phyloP scores from a whole-genome alignment of 768 basidiomycete genomes.

The Kwoniella botswanensis region DNA sequence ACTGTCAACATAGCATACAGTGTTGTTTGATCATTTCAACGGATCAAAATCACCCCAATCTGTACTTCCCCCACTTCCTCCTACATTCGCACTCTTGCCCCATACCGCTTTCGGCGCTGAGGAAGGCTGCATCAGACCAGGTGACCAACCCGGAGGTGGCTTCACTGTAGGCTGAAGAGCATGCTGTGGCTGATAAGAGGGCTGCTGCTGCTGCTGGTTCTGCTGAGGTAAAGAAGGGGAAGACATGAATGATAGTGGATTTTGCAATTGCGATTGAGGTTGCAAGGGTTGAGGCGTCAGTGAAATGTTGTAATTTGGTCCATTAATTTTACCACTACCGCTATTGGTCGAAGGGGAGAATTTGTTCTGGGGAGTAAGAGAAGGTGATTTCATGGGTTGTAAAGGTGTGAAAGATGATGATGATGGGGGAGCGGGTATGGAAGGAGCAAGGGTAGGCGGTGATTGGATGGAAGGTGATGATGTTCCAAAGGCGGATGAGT shows the following conservation, averaged over 20 bases:
- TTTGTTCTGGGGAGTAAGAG: constrained; percentile 7
- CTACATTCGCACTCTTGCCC: constrained; percentile 18
- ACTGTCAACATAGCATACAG: background rate
- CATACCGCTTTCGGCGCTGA: constrained; percentile 35
- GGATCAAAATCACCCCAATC: constrained; percentile 58
- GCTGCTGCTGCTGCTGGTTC: background rate
- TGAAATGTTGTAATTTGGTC: constrained; percentile 54
- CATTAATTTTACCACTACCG: constrained; percentile 5
- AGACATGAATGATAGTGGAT: constrained; percentile 28
- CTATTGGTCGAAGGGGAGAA: background rate
- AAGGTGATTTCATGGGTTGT: constrained; percentile 8
- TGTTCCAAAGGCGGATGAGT: constrained; percentile 43
- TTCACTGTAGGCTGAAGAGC: constrained; percentile 22
- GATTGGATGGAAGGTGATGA: constrained; percentile 5
- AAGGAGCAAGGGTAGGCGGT: constrained; percentile 6
- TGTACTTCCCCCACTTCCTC: constrained; percentile 19
- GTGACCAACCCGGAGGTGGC: constrained; percentile 50
- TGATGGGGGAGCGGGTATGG: constrained; percentile 6
- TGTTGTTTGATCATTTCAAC: constrained; percentile 33
- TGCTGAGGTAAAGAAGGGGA: constrained; percentile 8
- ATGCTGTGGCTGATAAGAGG: background rate
- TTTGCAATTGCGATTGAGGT: constrained; percentile 2
- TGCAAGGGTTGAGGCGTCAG: constrained; percentile 44
- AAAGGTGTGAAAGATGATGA: constrained; percentile 12
- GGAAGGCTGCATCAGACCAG: constrained; percentile 52